These are phyloP conservation scores for Pterocarpus macrocarpus DNA, from an alignment of 306 rosid genomes.

Conservation along the genomic window DNA sequence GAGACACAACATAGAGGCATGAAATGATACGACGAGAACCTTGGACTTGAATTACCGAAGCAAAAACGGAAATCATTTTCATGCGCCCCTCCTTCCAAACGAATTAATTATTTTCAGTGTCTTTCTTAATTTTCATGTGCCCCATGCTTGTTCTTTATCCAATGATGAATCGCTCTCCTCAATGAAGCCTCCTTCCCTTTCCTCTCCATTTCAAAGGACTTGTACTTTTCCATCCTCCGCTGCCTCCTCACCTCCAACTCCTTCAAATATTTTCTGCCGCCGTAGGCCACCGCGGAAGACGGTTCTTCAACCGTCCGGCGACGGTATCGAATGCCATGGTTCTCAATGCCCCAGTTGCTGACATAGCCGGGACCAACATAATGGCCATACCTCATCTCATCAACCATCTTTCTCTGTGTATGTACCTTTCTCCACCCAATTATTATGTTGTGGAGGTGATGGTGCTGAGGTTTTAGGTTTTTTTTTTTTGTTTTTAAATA, in stretches of 20 bases:
- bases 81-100: not conserved
- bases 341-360: conserved; percentile 27
- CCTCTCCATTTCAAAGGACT: conserved; percentile 26
- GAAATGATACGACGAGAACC: conserved; percentile 4
- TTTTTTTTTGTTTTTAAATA: too few species aligned
- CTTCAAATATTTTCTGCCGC: not conserved
- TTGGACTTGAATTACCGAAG: conserved; percentile 17
- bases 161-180: conserved; percentile 49
- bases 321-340: not conserved
- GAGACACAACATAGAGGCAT: not conserved
- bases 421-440: not conserved
- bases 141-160: conserved; percentile 53
- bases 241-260: conserved; percentile 52
- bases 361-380: conserved; percentile 12
- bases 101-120: not conserved
- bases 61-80: not conserved
- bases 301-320: not conserved
- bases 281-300: not conserved
- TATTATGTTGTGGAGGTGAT: not conserved
- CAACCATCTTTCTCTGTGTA: not conserved
- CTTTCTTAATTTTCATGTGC: not conserved
- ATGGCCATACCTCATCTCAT: not conserved
- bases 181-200: conserved; percentile 35
- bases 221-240: conserved; percentile 51
- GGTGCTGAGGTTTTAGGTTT: not conserved